A percentile compares a stretch with the other conserved stretches of the same genome.
phyloP scores from a whole-genome alignment of 208 protist genomes.

The Blastocrithidia nonstop region DNA sequence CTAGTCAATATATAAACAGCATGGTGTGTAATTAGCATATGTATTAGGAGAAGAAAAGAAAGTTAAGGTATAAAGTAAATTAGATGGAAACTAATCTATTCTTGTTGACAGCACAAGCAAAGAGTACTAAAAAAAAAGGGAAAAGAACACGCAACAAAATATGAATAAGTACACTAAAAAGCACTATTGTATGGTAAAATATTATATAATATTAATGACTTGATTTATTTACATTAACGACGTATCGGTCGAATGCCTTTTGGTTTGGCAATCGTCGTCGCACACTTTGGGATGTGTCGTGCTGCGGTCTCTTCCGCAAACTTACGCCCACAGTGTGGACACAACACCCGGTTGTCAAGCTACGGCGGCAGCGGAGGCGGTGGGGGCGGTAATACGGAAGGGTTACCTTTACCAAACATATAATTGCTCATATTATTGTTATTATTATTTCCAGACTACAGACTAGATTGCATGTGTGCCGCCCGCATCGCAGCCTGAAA shows the following conservation, averaged over 20 bases:
- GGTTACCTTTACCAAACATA: slow-evolving; percentile 3
- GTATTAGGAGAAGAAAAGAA: too few species aligned
- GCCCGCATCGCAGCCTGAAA: slow-evolving; percentile 81
- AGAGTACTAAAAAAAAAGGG: slow-evolving; percentile 6
- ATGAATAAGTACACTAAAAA: background rate
- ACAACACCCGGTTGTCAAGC: slow-evolving; percentile 68
- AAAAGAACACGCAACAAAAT: slow-evolving; percentile 2
- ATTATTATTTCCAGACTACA: slow-evolving; percentile 3
- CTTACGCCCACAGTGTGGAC: slow-evolving; percentile 80
- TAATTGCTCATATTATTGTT: background rate
- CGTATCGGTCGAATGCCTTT: slow-evolving; percentile 57
- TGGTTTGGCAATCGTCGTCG: slow-evolving; percentile 75
- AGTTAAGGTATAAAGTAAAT: too few species aligned
- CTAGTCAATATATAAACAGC: too few species aligned
- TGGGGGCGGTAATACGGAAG: slow-evolving; percentile 10
- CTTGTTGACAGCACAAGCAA: slow-evolving; percentile 3
- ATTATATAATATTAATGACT: too few species aligned
- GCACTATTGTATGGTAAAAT: background rate
- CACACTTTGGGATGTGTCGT: slow-evolving; percentile 84
- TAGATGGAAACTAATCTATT: too few species aligned
- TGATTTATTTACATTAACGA: slow-evolving; percentile 16
- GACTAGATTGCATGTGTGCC: slow-evolving; percentile 19
- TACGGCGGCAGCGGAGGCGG: slow-evolving; percentile 24
- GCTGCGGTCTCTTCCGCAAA: slow-evolving; percentile 66
- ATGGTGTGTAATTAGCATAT: too few species aligned